Conservation (phyloP, 805 yeast species). For the Sugiyamaella floridensis region DNA sequence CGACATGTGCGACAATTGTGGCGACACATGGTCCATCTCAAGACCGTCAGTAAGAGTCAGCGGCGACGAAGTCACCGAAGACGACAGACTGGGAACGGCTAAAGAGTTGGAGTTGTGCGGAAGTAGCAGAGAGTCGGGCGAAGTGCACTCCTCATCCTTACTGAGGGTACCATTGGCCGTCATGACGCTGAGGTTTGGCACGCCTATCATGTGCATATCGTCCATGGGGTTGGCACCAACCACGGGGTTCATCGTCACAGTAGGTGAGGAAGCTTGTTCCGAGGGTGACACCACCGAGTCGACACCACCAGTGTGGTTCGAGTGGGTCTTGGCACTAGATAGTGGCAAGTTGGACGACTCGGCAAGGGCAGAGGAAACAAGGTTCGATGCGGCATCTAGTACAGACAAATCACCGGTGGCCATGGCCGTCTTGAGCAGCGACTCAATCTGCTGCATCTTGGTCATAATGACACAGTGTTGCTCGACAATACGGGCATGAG, state of each 20-base stretch:
- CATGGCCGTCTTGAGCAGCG: constrained; percentile 17
- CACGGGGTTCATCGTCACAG: background rate
- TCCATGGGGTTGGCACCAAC: background rate
- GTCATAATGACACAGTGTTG: constrained; percentile 19
- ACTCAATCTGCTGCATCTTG: constrained; percentile 15
- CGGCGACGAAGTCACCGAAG: constrained; percentile 22
- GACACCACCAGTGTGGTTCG: background rate
- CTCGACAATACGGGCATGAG: constrained; percentile 16
- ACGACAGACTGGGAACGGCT: constrained; percentile 19
- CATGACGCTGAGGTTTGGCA: background rate
- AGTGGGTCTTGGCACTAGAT: too few relatives aligned
- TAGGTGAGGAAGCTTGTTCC: background rate
- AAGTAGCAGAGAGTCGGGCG: constrained; percentile 19
- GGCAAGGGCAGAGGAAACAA: background rate
- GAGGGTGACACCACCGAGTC: background rate
- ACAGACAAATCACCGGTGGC: constrained; percentile 19
- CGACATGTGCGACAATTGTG: background rate
- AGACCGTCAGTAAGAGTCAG: constrained; percentile 2
- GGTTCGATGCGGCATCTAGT: constrained; percentile 7
- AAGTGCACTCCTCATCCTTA: constrained; percentile 13
- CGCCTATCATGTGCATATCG: background rate
- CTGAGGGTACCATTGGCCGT: background rate
- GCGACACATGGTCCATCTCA: background rate
- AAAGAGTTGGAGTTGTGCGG: constrained; percentile 6
- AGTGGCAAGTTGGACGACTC: background rate